Evolutionary conservation across 305 asterid species (phyloP).

Genomic region (Stenogyne calaminthoides): DNA sequence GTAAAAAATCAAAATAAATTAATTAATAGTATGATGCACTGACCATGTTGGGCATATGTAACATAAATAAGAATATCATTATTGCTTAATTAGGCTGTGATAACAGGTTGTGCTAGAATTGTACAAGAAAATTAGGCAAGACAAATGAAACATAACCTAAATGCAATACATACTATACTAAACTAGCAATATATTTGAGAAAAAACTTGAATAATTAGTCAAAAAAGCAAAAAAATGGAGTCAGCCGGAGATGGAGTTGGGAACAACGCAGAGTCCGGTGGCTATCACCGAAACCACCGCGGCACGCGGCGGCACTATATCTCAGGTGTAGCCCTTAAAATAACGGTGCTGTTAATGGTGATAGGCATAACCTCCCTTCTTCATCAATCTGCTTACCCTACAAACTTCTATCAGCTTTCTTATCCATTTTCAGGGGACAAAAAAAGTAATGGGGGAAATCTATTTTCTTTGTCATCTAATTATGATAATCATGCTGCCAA

Average conservation of each 20-base stretch:
- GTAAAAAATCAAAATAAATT: background rate
- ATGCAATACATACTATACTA: background rate
- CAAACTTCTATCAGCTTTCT: slow-evolving; percentile 32
- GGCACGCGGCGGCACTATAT: background rate
- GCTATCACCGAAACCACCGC: slow-evolving; percentile 24
- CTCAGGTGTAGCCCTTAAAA: slow-evolving; percentile 17
- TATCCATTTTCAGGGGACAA: background rate
- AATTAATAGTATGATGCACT: background rate
- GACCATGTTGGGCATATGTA: background rate
- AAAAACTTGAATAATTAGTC: background rate
- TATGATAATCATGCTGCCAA: background rate
- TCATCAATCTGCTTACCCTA: slow-evolving; percentile 38
- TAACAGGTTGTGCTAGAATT: background rate
- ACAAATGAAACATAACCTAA: background rate
- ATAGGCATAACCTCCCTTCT: slow-evolving; percentile 32
- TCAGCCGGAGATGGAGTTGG: background rate
- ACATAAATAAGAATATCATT: background rate
- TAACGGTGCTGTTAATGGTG: slow-evolving; percentile 25
- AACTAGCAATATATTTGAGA: background rate
- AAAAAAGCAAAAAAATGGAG: slow-evolving; percentile 27
- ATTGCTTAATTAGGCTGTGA: background rate
- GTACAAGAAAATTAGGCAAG: background rate
- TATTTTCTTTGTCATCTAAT: background rate
- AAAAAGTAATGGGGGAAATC: background rate
- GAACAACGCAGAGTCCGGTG: slow-evolving; percentile 34